Evolutionary conservation across 78 protist species (phyloP), one percentile per base, ranked within the genome.

Genomic region (Monosiga brevicollis): DNA sequence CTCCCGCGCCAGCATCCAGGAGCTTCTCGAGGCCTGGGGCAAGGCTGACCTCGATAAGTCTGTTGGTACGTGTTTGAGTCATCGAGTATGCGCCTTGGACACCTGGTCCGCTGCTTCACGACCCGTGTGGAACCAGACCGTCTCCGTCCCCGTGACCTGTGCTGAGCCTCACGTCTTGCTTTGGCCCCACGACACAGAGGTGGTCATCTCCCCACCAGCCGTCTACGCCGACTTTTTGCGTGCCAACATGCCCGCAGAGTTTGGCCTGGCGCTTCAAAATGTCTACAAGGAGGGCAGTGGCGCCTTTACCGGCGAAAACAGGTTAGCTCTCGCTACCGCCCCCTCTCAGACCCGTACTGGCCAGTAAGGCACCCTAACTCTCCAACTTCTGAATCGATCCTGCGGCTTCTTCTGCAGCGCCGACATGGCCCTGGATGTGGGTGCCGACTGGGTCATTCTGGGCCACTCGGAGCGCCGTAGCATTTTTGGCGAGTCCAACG

Each of bases 381-480:
- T n/a, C n/a, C n/a, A n/a, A n/a, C n/a, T n/a, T n/a, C n/a, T n/a
- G n/a, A n/a, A n/a, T n/a, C n/a, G n/a, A n/a, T n/a, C n/a, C n/a
- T n/a, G n/a, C n/a, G n/a, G n/a, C 75, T 29, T 71, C 26, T 36
- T 15, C 23, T n/a, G 1, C 49, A 75, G 79, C 79, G 49, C 79
- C 2, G 79, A 36, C 25, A 37, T 75, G 54, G 49, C 49, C 42
- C 1, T 1, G 76, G 98, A 96, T 73, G 22, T 91, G 2, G 94
- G 94, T 37, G 34, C 77, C 78, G 37, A 91, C n/a, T 94, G 93
- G 93, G 96, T 89, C 37, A 93, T 98, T 62, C 35, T 97, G 6
- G 99, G 99, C 42, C 99, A 98, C 91, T 86, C 93, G 39, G 99
- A 98, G 86, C 96, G 99, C 32, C 90, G 99, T 32, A 36, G 84